Evolutionary conservation across 129 eudicot genomes (phyloP), one percentile per base, ranked within the genome.

Genomic region (Pseudognaphalium luteoalbum): DNA sequence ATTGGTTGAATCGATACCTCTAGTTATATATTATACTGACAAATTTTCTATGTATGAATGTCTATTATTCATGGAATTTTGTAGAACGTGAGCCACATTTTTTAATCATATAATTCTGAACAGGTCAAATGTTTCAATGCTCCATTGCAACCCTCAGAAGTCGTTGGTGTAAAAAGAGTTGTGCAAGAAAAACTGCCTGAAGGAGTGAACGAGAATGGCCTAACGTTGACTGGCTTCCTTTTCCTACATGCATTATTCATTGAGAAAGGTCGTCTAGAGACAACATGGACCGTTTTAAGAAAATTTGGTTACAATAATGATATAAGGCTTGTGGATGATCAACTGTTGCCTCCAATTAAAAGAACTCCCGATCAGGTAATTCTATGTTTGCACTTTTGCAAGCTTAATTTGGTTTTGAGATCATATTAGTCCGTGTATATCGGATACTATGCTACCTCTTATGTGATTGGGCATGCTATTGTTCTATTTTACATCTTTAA

Each of bases 91-190:
- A 77, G n/a, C 11, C 15, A 33, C 54, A 63, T 50, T 33, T 47
- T 37, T 12, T 56, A 16, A 30, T 32, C 61, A 10, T 73, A 69
- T 83, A 64, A 54, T 63, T 72, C 21, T 63, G 42, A 73, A 77
- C 84, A 94, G 98, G 97, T 94, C 71, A 94, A 84, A 73, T 94
- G 98, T 83, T 94, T 94, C 81, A 91, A 86, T 81, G 97, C 98
- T 66, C 98, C 98, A n/a, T 74, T 94, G 68, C 98, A 91, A 78
- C 91, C 97, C 58, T 85, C 97, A 61, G 98, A 94, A 84, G 86
- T 94, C 72, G 91, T 79, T 51, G 97, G 93, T 69, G 97, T 94
- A 64, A 94, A 91, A 84, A 89, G 93, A 87, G 93, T 91, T 81
- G 98, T 94, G 83, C 89, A 91, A 89, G 96, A 94, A 63, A 91